A percentile compares a stretch with the other conserved stretches of the same genome.
These are phyloP conservation scores for Penicillium thymicola DNA, from an alignment of 2,329 filamentous ascomycete species.

Conservation along the genomic window DNA sequence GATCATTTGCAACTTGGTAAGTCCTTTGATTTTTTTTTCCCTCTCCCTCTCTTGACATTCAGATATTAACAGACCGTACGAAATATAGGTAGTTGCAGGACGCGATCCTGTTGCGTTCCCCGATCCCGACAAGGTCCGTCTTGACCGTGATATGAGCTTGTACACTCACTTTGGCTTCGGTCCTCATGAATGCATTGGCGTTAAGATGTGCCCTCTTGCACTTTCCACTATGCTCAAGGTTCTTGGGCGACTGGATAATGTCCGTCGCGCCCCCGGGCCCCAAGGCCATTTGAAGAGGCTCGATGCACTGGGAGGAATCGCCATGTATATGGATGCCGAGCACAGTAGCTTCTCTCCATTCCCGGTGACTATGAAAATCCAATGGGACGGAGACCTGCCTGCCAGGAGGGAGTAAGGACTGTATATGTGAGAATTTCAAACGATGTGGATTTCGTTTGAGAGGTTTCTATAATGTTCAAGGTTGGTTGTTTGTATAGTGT, in stretches of 20 bases:
- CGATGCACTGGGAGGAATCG: constrained; percentile 38
- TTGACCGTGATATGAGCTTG: constrained; percentile 58
- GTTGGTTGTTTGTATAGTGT: neutral
- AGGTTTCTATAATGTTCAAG: neutral
- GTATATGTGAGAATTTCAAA: neutral
- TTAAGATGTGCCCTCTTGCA: constrained; percentile 32
- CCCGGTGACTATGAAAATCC: constrained; percentile 44
- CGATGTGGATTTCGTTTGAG: neutral
- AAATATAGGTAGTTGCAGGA: constrained; percentile 33
- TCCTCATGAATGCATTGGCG: constrained; percentile 60
- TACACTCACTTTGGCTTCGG: constrained; percentile 66
- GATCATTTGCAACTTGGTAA: constrained; percentile 38
- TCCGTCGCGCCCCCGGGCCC: constrained; percentile 41
- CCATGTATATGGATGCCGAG: constrained; percentile 45
- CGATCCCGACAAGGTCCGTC: constrained; percentile 51
- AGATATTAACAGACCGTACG: neutral
- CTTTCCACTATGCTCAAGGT: constrained; percentile 42
- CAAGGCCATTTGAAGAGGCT: constrained; percentile 43
- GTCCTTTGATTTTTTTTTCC: constrained; percentile 3
- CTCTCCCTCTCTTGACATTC: neutral
- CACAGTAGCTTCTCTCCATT: constrained; percentile 44
- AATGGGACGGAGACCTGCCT: constrained; percentile 42
- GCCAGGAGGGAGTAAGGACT: neutral
- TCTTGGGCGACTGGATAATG: constrained; percentile 40
- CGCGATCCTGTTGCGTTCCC: constrained; percentile 38